A percentile compares a stretch with the other conserved stretches of the same genome.
phyloP scores from a whole-genome alignment of 2,329 filamentous ascomycete genomes.

The Clarireedia sp. region DNA sequence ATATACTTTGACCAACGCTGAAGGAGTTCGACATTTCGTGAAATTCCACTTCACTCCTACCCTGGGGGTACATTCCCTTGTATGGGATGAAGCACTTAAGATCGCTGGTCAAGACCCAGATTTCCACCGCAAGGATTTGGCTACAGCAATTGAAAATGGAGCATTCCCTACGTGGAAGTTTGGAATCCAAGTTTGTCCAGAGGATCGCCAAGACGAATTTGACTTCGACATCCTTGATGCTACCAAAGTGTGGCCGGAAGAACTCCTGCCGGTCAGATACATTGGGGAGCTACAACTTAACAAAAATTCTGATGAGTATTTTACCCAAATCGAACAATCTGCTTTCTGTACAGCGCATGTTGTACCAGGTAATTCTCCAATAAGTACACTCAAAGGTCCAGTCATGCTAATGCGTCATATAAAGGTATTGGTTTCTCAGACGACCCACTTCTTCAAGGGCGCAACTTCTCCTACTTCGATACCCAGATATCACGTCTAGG shows the following conservation, averaged over 20 bases:
- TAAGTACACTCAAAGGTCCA: constrained; percentile 20
- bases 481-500: constrained; percentile 65
- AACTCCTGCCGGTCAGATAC: constrained; percentile 64
- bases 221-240: constrained; percentile 72
- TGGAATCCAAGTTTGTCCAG: constrained; percentile 69
- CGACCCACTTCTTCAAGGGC: constrained; percentile 65
- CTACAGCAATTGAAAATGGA: constrained; percentile 64
- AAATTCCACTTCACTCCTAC: constrained; percentile 73
- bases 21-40: constrained; percentile 5
- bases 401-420: background rate
- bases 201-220: constrained; percentile 55
- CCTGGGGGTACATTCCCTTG: constrained; percentile 61
- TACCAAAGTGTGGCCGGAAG: constrained; percentile 81
- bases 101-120: constrained; percentile 63
- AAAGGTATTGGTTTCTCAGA: constrained; percentile 66
- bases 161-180: constrained; percentile 72
- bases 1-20: constrained; percentile 58
- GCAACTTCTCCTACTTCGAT: constrained; percentile 61
- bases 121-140: constrained; percentile 72
- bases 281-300: constrained; percentile 77
- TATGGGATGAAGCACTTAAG: constrained; percentile 68
- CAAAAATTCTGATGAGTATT: constrained; percentile 72
- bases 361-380: constrained; percentile 65
- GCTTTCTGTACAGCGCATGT: constrained; percentile 77
- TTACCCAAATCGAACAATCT: constrained; percentile 73